Evolutionary conservation across 768 basidiomycete genomes (phyloP).

Genomic region (Hebeloma cylindrosporum): DNA sequence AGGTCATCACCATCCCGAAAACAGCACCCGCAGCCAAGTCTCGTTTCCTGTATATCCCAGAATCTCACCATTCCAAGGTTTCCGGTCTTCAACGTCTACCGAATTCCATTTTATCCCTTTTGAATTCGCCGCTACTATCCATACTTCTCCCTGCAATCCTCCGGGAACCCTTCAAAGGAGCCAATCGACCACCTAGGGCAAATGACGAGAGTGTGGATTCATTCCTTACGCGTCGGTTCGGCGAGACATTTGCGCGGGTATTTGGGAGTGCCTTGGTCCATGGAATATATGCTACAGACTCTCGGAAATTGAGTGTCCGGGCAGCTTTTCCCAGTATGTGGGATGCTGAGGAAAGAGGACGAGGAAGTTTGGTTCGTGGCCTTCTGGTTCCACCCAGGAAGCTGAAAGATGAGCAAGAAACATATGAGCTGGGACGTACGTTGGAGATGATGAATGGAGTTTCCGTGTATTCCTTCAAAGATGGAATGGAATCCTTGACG

Average conservation of each 20-base stretch:
- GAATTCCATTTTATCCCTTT: slow-evolving; percentile 36
- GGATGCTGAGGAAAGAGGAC: slow-evolving; percentile 64
- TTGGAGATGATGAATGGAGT: slow-evolving; percentile 49
- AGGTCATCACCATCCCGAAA: slow-evolving; percentile 66
- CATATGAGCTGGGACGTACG: slow-evolving; percentile 45
- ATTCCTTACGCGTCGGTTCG: slow-evolving; percentile 76
- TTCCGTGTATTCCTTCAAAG: slow-evolving; percentile 79
- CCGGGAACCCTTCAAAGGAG: slow-evolving; percentile 54
- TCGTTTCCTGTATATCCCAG: slow-evolving; percentile 67
- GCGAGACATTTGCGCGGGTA: slow-evolving; percentile 64
- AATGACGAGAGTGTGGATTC: slow-evolving; percentile 81
- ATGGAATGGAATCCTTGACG: slow-evolving; percentile 73
- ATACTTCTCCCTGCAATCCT: slow-evolving; percentile 55
- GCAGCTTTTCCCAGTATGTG: slow-evolving; percentile 76
- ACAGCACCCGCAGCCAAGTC: slow-evolving; percentile 72
- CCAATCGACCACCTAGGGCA: slow-evolving; percentile 38
- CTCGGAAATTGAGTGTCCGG: slow-evolving; percentile 68
- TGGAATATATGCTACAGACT: slow-evolving; percentile 91
- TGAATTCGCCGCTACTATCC: slow-evolving; percentile 39
- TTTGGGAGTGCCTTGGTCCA: slow-evolving; percentile 85
- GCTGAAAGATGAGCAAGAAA: slow-evolving; percentile 14
- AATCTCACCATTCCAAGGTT: slow-evolving; percentile 24
- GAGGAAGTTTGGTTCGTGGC: slow-evolving; percentile 71
- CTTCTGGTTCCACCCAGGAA: slow-evolving; percentile 32
- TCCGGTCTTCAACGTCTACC: slow-evolving; percentile 56